A percentile compares a stretch with the other conserved stretches of the same genome.
These are phyloP conservation scores for Lepiota brunneoincarnata DNA, from an alignment of 768 basidiomycete species.

Conservation along the genomic window DNA sequence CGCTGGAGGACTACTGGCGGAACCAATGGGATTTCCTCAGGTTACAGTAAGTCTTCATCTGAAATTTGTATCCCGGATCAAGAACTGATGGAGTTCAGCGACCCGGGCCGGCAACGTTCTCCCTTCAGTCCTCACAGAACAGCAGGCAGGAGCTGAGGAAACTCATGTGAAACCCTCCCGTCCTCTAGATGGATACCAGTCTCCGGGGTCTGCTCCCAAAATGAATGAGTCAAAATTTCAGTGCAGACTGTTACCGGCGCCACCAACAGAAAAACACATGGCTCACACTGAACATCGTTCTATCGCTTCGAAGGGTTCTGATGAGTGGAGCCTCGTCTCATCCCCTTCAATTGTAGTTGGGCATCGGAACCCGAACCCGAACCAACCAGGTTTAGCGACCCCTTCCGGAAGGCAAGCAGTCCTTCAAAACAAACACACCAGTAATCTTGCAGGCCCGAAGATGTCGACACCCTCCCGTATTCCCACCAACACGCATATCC, in stretches of 20 bases:
- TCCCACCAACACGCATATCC: not conserved
- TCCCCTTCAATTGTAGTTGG: not conserved
- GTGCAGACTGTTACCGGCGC: not conserved
- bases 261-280: slow-evolving; percentile 4
- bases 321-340: slow-evolving; percentile 4
- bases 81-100: not conserved
- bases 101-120: not conserved
- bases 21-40: slow-evolving; percentile 8
- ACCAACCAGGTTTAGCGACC: not conserved
- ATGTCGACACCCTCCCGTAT: not conserved
- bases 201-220: slow-evolving; percentile 7
- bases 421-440: not conserved
- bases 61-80: not conserved
- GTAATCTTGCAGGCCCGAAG: slow-evolving; percentile 3
- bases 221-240: not conserved
- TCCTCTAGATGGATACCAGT: not conserved
- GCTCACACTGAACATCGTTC: not conserved
- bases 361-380: not conserved
- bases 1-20: slow-evolving; percentile 41
- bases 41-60: slow-evolving; percentile 11
- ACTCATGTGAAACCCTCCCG: not conserved
- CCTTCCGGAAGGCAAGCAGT: slow-evolving; percentile 1
- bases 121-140: not conserved
- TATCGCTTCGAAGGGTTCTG: slow-evolving; percentile 1
- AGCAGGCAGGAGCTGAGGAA: not conserved